Evolutionary conservation across 2,329 filamentous ascomycete species (phyloP), one percentile per base, ranked within the genome.

Genomic region (Tolypocladium amazonense): DNA sequence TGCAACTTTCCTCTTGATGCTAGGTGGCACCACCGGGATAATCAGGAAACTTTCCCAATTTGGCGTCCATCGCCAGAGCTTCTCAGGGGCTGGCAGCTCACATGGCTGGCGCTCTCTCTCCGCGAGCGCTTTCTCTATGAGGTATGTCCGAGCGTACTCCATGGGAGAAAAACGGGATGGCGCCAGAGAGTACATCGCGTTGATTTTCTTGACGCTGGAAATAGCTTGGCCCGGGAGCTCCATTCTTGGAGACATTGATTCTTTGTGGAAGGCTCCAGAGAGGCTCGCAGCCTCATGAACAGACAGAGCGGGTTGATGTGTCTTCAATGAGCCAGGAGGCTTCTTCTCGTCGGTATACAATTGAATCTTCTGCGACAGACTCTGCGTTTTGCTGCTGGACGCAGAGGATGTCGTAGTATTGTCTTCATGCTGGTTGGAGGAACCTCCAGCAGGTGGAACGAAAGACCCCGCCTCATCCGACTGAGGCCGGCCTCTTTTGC

Each of bases 111-210:
- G 58, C 14, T 73, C 65, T 25, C 61, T 66, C 20, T 68, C 65
- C 15, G 70, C 65, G 18, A 62, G 59, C 6, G 70, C 66, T 52
- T 72, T 69, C 54, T 74, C 70, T 2, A 77, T 60, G 39, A 74
- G 65, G 55, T 72, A 74, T 7, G 69, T 63, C 9, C 75, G 69
- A 11, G 67, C 60, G 56, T 76, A 76, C 52, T 77, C 75, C 73
- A 77, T 75, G 0, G 73, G 72, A 1, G 74, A 75, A 4, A 77
- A 56, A 0, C 73, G 69, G 0, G 73, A 72, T 25, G 62, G 58
- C 5, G 56, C 62, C 25, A 74, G 59, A 20, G 9, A 45, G 53
- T 61, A 65, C 27, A 14, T 47, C 7, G 41, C 41, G 11, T 14
- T 18, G 30, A 12, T 50, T 8, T 25, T 45, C 23, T 35, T 14